phyloP scores from a whole-genome alignment of 2,329 filamentous ascomycete species.

The Verticillium isaacii region DNA sequence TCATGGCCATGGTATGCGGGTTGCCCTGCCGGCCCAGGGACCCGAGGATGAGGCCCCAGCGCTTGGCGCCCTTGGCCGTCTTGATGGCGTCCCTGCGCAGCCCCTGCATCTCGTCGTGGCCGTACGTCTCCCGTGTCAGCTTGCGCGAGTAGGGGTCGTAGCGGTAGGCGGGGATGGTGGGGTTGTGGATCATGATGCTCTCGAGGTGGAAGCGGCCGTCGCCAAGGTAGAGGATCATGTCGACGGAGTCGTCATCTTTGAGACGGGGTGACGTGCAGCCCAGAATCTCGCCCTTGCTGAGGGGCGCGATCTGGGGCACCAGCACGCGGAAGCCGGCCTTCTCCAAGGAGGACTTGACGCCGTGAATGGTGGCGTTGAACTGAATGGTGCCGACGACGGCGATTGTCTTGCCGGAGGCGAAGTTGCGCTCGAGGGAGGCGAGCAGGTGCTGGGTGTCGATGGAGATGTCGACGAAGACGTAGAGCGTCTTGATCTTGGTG shows the following conservation, averaged over 20 bases:
- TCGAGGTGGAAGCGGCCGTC: slow-evolving; percentile 95
- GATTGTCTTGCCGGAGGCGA: slow-evolving; percentile 77
- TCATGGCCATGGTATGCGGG: slow-evolving; percentile 82
- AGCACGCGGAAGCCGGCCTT: slow-evolving; percentile 79
- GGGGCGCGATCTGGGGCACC: slow-evolving; percentile 85
- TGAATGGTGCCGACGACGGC: slow-evolving; percentile 96
- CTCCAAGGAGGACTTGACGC: slow-evolving; percentile 71
- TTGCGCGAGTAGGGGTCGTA: slow-evolving; percentile 96
- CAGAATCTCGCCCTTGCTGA: slow-evolving; percentile 92
- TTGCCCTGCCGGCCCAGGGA: slow-evolving; percentile 93
- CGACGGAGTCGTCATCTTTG: slow-evolving; percentile 52
- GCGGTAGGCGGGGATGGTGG: slow-evolving; percentile 80
- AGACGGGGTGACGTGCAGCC: slow-evolving; percentile 90
- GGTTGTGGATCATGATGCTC: slow-evolving; percentile 99
- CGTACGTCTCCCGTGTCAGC: slow-evolving; percentile 86
- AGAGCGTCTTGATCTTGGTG: slow-evolving; percentile 93
- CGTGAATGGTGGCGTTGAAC: slow-evolving; percentile 96
- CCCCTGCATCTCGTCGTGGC: slow-evolving; percentile 83
- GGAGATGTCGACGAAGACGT: slow-evolving; percentile 96
- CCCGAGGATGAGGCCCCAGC: slow-evolving; percentile 94
- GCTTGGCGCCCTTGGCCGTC: slow-evolving; percentile 69
- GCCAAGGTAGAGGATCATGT: slow-evolving; percentile 82
- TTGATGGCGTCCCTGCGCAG: slow-evolving; percentile 73
- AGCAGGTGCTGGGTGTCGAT: slow-evolving; percentile 88
- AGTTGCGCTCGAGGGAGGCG: slow-evolving; percentile 83